Evolutionary conservation across 495 filamentous ascomycete genomes (phyloP), one percentile per base, ranked within the genome.

Genomic region (Emericellopsis terricola): DNA sequence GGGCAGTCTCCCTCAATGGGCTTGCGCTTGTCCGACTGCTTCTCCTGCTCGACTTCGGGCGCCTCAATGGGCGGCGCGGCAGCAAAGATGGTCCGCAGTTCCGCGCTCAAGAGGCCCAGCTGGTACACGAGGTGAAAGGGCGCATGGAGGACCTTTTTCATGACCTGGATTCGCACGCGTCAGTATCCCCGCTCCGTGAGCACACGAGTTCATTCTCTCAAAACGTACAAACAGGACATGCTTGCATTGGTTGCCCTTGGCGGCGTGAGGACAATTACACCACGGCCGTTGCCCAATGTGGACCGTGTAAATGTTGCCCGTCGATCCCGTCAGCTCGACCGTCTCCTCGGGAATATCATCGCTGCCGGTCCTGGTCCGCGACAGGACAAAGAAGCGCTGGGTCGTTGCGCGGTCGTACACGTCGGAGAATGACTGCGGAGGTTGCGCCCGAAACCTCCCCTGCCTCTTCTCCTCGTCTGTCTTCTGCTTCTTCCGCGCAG

Each of bases 191-290:
- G 2, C 31, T 3, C 11, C 35, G 18, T 13, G 3, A 8, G 4
- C 33, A 37, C 2, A 8, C 7, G 15, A 23, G 28, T 13, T 16
- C 8, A 27, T 15, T 15, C 15, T 2, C 6, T 31, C 7, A 38
- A 27, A 5, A 44, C 46, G 2, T 18, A 51, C 49, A 15, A 36
- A 46, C 32, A 48, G 24, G 18, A 38, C 24, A 28, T 68, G 64
- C 47, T 87, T 87, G 65, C 81, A 87, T 41, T 82, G 76, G 37
- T 78, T 70, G 9, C 71, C 67, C 19, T 66, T 61, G 18, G n/a
- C 34, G 5, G 51, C 57, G 48, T 79, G 69, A 0, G 78, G 76
- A 48, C 81, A 85, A 28, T 59, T 59, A 51, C 82, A 91, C n/a
- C 28, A 50, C 0, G 78, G 78, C 24, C 60, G 44, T 17, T 63